Evolutionary conservation across 176 grass and related monocot species (phyloP), one percentile per base, ranked within the genome.

Genomic region (Carex littledalei): DNA sequence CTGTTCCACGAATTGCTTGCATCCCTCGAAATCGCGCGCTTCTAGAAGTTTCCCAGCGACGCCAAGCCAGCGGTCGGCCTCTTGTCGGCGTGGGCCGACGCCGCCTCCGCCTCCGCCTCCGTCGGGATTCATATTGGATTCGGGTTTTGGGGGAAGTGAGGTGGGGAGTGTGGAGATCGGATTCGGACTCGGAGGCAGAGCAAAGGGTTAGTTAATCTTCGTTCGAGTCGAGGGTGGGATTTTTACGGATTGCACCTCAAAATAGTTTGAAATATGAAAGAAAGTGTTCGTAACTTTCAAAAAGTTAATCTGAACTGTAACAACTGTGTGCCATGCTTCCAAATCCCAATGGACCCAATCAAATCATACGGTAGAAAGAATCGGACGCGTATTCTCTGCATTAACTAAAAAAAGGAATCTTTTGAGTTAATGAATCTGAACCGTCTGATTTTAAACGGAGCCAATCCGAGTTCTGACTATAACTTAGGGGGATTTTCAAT

Each of bases 1-100:
- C 69, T 91, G 89, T 35, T 91, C 87, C 54, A 84, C 85, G 86
- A 98, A 98, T 63, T 88, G 81, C 82, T 89, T 94, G 89, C 91
- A 92, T 0, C 92, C 91, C 26, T 91, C 91, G 63, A 93, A 78
- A 80, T 98, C 95, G 24, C 85, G 91, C 17, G 86, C 88, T 66
- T 87, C 58, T 6, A 98, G 80, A 22, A 94, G 91, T 63, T 92
- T 90, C 63, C 91, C 89, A 3, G 91, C 88, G 1, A 98, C 87
- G 29, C 43, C 61, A 14, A 91, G 35, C 74, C 84, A 93, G 79
- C 89, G 86, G 65, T 87, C 87, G 47, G 88, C 91, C 56, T 83
- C 78, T 75, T 21, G 81, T 18, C 84, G 70, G 20, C 86, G 67
- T 69, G 72, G 74, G 1, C 74, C 74, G 22, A 3, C 73, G 74